Percentiles rank a stretch among this genome's conserved stretches.
Evolutionary conservation across 352 stramenopile genomes (phyloP).

Genomic region (Stephanocyclus meneghinianus): DNA sequence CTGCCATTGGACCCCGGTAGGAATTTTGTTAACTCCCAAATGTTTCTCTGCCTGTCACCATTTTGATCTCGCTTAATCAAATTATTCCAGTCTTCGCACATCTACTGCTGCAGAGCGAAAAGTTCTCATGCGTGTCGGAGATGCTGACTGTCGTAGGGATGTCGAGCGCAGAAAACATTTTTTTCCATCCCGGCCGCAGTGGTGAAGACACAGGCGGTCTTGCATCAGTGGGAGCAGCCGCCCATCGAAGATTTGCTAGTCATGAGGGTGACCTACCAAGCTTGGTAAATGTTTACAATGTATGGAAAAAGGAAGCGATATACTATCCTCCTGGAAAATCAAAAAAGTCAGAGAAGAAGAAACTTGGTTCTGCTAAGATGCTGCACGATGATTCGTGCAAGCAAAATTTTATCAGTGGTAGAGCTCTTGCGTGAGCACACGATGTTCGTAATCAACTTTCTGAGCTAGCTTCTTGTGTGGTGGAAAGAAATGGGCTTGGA

Average conservation of each 20-base stretch:
- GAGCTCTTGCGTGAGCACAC: conserved; percentile 63
- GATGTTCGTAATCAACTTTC: conserved; percentile 70
- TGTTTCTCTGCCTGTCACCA: background rate
- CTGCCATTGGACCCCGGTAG: conserved; percentile 63
- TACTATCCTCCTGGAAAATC: conserved; percentile 47
- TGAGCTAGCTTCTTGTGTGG: conserved; percentile 47
- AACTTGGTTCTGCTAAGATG: conserved; percentile 36
- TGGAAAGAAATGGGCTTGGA: conserved; percentile 59
- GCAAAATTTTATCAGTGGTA: conserved; percentile 73
- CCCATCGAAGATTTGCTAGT: conserved; percentile 70
- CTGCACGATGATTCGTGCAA: conserved; percentile 71
- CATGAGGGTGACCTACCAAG: conserved; percentile 77
- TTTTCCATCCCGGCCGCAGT: conserved; percentile 58
- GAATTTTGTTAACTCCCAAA: background rate
- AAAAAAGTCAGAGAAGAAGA: conserved; percentile 40
- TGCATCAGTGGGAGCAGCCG: conserved; percentile 52
- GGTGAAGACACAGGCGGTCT: conserved; percentile 35
- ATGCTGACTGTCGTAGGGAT: conserved; percentile 78
- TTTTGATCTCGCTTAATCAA: background rate
- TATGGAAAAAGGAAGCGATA: conserved; percentile 72
- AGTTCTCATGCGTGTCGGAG: conserved; percentile 69
- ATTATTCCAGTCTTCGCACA: conserved; percentile 59
- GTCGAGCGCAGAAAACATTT: conserved; percentile 77
- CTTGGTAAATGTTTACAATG: conserved; percentile 73
- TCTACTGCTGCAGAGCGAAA: conserved; percentile 70